phyloP scores from a whole-genome alignment of 1,139 yeast species.

The Protomyces pachydermus region DNA sequence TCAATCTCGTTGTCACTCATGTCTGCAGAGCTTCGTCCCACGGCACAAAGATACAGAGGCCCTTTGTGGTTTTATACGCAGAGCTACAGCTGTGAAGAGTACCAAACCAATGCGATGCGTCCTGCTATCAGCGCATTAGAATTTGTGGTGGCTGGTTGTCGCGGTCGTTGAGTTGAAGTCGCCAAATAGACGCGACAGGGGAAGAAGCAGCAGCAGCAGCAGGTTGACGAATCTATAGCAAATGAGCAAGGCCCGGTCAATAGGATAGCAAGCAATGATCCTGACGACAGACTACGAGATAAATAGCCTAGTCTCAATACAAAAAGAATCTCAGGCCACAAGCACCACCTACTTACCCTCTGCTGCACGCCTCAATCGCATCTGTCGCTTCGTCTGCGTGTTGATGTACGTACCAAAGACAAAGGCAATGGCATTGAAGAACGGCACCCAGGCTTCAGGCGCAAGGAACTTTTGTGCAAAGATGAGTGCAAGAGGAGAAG shows the following conservation, averaged over 20 bases:
- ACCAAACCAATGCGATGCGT: no score
- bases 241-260: no score
- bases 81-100: no score
- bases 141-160: neutral
- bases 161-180: neutral
- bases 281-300: no score
- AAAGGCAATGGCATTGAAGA: constrained; percentile 69
- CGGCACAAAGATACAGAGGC: neutral
- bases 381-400: constrained; percentile 25
- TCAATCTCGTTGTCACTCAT: neutral
- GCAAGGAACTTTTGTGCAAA: constrained; percentile 70
- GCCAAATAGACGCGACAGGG: neutral
- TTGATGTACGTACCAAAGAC: constrained; percentile 35
- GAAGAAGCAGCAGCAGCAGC: neutral
- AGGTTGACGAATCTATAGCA: neutral
- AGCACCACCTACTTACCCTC: neutral
- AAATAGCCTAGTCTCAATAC: no score
- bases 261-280: no score
- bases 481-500: constrained; percentile 58
- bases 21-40: neutral
- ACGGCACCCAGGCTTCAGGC: constrained; percentile 79
- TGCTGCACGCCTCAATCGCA: constrained; percentile 18
- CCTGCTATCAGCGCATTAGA: neutral
- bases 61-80: neutral
- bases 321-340: no score